A percentile compares a stretch with the other conserved stretches of the same genome.
Conservation (phyloP, 2,329 filamentous ascomycete species). For the Colletotrichum gloeosporioides region DNA sequence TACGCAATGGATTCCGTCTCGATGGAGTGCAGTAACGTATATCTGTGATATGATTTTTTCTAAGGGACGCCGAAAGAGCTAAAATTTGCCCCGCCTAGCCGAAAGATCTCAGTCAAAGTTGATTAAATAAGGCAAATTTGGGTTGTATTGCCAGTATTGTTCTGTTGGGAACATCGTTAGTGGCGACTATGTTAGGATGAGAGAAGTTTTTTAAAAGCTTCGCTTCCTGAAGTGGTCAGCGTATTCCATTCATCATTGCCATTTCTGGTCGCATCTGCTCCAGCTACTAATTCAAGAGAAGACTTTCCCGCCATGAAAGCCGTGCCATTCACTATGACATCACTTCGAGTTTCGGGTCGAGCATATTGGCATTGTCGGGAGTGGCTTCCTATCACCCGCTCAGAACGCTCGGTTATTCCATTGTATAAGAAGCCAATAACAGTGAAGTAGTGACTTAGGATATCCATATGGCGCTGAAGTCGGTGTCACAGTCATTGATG, state of each 20-base stretch:
- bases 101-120: background rate
- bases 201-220: background rate
- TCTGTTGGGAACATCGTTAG: rapidly evolving
- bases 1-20: too few species aligned
- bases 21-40: too few species aligned
- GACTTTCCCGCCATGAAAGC: background rate
- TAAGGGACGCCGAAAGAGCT: too few species aligned
- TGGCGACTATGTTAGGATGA: background rate
- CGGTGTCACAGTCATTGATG: background rate
- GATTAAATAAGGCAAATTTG: rapidly evolving
- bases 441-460: background rate
- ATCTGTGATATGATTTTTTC: too few species aligned
- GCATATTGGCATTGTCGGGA: rapidly evolving
- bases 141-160: background rate
- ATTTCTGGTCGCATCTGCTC: rapidly evolving
- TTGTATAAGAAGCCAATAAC: background rate
- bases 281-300: rapidly evolving
- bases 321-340: rapidly evolving
- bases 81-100: too few species aligned
- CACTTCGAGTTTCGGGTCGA: background rate
- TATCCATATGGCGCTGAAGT: background rate
- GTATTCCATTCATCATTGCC: too few species aligned
- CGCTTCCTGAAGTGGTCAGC: background rate
- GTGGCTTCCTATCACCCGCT: background rate
- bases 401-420: background rate